Conservation (phyloP, 768 basidiomycete species). For the Suillus placidus region DNA sequence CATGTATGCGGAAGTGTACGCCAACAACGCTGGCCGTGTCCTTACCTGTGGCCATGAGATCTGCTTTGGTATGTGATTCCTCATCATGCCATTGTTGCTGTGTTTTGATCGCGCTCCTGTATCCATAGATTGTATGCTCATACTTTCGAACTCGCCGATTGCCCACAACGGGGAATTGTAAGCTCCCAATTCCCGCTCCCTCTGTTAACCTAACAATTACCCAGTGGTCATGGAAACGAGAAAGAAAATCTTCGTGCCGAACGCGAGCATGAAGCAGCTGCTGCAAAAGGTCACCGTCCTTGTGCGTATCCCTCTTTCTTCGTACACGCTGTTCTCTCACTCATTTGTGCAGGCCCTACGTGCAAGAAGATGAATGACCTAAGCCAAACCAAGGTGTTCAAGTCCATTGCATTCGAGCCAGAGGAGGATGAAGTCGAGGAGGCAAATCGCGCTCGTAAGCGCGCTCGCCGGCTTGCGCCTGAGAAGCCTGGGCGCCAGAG, state of each 20-base stretch:
- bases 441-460: conserved; percentile 38
- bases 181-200: conserved; percentile 20
- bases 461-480: conserved; percentile 19
- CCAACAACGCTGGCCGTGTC: conserved; percentile 56
- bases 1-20: conserved; percentile 41
- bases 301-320: conserved; percentile 41
- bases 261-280: conserved; percentile 58
- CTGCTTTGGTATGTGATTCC: conserved; percentile 51
- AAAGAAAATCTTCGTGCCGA: conserved; percentile 56
- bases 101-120: not conserved
- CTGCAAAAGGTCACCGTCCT: conserved; percentile 58
- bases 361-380: conserved; percentile 71
- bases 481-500: conserved; percentile 13
- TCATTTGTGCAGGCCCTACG: conserved; percentile 50
- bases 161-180: conserved; percentile 65
- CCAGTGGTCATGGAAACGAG: conserved; percentile 58
- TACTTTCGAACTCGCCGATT: conserved; percentile 53
- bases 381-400: conserved; percentile 54
- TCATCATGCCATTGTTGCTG: not conserved
- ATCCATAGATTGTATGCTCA: conserved; percentile 54
- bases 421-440: conserved; percentile 55
- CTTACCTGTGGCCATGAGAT: conserved; percentile 69
- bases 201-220: conserved; percentile 5
- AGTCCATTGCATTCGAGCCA: conserved; percentile 69
- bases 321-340: not conserved